Percentiles rank a stretch among this genome's conserved stretches.
phyloP scores from a whole-genome alignment of 345 rosid species.

The Triadica sebifera region DNA sequence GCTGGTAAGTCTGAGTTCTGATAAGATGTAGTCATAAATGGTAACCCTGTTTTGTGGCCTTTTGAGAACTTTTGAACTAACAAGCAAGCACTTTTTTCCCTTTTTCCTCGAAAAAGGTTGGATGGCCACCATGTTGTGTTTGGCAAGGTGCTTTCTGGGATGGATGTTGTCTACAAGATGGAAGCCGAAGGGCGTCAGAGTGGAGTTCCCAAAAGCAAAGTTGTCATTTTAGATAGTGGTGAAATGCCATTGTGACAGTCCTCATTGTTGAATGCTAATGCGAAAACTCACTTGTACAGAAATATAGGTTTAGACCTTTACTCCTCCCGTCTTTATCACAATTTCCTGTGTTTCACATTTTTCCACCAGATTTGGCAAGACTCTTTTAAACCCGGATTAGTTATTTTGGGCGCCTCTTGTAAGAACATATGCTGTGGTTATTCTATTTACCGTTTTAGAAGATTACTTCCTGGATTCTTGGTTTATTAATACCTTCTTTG shows the following conservation, averaged over 20 bases:
- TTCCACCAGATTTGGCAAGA: background rate
- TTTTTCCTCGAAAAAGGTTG: conserved; percentile 46
- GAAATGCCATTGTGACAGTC: conserved; percentile 59
- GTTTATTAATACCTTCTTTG: background rate
- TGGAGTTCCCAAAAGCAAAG: conserved; percentile 73
- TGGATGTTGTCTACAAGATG: conserved; percentile 83
- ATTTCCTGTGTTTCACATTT: background rate
- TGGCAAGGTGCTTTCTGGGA: conserved; percentile 86
- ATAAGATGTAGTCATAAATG: background rate
- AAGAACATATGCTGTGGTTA: background rate
- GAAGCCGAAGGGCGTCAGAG: conserved; percentile 86
- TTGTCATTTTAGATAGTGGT: conserved; percentile 78
- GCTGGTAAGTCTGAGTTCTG: conserved; percentile 50
- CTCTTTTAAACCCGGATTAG: background rate
- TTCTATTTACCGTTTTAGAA: background rate
- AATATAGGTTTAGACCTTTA: background rate
- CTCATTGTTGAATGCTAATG: background rate
- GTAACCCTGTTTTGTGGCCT: conserved; percentile 4
- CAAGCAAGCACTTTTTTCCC: background rate
- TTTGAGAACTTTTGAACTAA: background rate
- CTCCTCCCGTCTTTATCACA: background rate
- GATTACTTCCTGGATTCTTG: background rate
- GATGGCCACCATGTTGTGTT: conserved; percentile 92
- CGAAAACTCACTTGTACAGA: background rate
- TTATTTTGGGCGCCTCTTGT: background rate